Conservation (phyloP, 768 basidiomycete genomes). For the Auriculariales sp. region DNA sequence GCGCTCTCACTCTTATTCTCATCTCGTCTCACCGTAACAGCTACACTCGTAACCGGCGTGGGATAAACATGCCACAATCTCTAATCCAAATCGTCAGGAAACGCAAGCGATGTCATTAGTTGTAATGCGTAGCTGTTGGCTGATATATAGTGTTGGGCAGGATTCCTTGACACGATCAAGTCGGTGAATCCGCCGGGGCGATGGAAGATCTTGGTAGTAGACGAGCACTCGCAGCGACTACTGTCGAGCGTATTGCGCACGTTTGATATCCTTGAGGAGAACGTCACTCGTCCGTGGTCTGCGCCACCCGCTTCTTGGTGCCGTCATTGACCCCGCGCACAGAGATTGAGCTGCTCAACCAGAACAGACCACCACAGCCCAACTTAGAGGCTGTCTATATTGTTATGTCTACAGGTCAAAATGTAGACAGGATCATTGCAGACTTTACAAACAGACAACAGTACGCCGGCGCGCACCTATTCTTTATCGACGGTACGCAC, state of each 20-base stretch:
- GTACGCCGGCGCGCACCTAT: conserved; percentile 78
- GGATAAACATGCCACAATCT: conserved; percentile 7
- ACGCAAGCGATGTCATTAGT: conserved; percentile 2
- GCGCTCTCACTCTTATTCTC: too few species aligned
- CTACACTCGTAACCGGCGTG: too few species aligned
- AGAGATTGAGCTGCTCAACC: conserved; percentile 91
- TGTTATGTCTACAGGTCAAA: conserved; percentile 88
- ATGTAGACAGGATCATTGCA: conserved; percentile 77
- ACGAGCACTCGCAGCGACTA: conserved; percentile 78
- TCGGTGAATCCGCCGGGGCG: conserved; percentile 71
- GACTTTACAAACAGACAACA: conserved; percentile 63
- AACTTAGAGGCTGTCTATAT: conserved; percentile 87
- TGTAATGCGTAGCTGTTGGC: neutral
- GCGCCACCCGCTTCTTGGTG: neutral
- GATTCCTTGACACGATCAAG: conserved; percentile 76
- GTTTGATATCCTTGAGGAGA: conserved; percentile 89
- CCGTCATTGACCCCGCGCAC: conserved; percentile 2
- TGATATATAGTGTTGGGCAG: conserved; percentile 23
- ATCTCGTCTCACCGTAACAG: too few species aligned
- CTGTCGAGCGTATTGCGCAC: conserved; percentile 78
- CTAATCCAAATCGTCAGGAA: conserved; percentile 9
- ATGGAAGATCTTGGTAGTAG: conserved; percentile 98
- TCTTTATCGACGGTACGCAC: conserved; percentile 77
- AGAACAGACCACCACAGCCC: conserved; percentile 65
- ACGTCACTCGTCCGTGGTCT: conserved; percentile 78